Conservation (phyloP, 1,139 yeast species). For the Petasospora rhodanensis region DNA sequence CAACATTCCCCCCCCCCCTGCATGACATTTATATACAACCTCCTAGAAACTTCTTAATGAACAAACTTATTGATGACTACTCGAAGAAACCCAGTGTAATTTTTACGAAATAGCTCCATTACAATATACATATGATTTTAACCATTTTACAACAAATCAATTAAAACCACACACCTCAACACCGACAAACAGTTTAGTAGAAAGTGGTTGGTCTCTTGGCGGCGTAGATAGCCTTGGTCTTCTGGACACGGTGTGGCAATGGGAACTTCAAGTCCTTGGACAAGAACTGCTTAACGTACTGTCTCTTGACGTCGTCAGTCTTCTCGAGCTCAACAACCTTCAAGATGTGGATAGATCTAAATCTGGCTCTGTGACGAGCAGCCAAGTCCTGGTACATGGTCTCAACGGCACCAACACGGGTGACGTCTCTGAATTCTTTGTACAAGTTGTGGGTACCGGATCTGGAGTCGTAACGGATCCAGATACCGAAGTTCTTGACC, state of each 20-base stretch:
- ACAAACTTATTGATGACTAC: too few species aligned
- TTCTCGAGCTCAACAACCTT: slow-evolving; percentile 99
- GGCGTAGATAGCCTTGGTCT: slow-evolving; percentile 83
- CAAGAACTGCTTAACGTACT: slow-evolving; percentile 96
- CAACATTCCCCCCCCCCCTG: too few species aligned
- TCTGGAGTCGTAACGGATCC: slow-evolving; percentile 99
- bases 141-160: slow-evolving; percentile 8
- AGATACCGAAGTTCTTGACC: slow-evolving; percentile 99
- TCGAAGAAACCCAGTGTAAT: slow-evolving; percentile 3
- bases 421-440: slow-evolving; percentile 99
- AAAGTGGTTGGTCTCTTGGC: slow-evolving; percentile 95
- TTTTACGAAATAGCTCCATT: slow-evolving; percentile 18
- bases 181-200: slow-evolving; percentile 50
- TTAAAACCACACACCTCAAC: slow-evolving; percentile 14
- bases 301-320: slow-evolving; percentile 98
- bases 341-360: slow-evolving; percentile 97
- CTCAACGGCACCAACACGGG: slow-evolving; percentile 99
- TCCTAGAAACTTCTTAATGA: too few species aligned
- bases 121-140: slow-evolving; percentile 19
- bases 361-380: slow-evolving; percentile 99
- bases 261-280: slow-evolving; percentile 98
- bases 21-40: too few species aligned
- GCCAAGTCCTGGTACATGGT: slow-evolving; percentile 99
- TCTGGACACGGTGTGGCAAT: slow-evolving; percentile 98
- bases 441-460: slow-evolving; percentile 99